Percentiles rank a stretch among this genome's conserved stretches.
Conservation (phyloP, 2,329 filamentous ascomycete genomes). For the Chaetothyriales sp. region DNA sequence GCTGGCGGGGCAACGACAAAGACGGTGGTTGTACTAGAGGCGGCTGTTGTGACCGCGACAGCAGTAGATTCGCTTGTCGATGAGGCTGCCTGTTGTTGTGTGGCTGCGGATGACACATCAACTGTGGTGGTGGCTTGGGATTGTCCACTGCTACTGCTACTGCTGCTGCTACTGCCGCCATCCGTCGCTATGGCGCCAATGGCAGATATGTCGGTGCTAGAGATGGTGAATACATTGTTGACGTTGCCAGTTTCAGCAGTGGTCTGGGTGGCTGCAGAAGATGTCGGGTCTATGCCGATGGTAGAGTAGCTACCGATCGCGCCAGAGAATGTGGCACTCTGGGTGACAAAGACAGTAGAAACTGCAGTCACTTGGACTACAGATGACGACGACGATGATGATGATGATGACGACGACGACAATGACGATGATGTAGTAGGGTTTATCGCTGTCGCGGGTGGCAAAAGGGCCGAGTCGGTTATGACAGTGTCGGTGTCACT, state of each 20-base stretch:
- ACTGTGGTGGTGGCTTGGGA: no score
- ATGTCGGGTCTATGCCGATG: constrained; percentile 1
- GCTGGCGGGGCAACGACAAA: no score
- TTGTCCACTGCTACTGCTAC: background rate
- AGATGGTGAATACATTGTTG: background rate
- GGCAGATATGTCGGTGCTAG: background rate
- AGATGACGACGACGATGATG: background rate
- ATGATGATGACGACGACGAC: background rate
- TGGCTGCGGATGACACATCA: no score
- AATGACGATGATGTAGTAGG: background rate
- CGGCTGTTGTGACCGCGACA: no score
- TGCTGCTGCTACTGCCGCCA: background rate
- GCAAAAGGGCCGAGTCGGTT: background rate
- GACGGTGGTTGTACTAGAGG: no score
- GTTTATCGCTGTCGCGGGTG: background rate
- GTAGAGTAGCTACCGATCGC: constrained; percentile 35
- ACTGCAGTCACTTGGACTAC: background rate
- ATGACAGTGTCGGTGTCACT: background rate
- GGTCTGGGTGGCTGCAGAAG: background rate
- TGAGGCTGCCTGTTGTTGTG: no score
- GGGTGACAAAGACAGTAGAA: constrained; percentile 38
- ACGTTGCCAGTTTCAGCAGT: background rate
- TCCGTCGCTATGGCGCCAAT: background rate
- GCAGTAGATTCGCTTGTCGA: no score
- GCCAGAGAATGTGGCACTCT: constrained; percentile 38